Conservation (phyloP, 495 filamentous ascomycete genomes). For the Acidomyces sp. region DNA sequence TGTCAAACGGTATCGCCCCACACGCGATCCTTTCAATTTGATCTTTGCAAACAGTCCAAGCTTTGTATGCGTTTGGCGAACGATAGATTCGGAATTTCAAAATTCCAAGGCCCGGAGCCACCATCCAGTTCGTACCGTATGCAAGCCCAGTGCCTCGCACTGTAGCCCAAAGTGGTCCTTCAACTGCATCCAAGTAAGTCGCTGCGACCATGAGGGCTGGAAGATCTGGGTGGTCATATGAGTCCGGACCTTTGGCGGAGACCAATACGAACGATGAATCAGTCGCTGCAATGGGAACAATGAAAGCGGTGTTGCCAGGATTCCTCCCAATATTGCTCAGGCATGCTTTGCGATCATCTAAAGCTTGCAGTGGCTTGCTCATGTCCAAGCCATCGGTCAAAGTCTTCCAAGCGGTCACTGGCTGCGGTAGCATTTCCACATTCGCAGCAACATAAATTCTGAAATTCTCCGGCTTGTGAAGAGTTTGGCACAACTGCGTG, state of each 20-base stretch:
- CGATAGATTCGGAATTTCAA: slow-evolving; percentile 74
- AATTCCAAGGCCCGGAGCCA: slow-evolving; percentile 63
- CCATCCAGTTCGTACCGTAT: slow-evolving; percentile 67
- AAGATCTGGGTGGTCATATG: slow-evolving; percentile 60
- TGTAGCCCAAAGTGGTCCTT: slow-evolving; percentile 86
- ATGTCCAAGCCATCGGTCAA: slow-evolving; percentile 37
- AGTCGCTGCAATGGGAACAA: slow-evolving; percentile 83
- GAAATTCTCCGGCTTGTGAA: slow-evolving; percentile 72
- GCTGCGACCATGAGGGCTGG: slow-evolving; percentile 77
- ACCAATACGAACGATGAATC: slow-evolving; percentile 83
- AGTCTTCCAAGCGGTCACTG: slow-evolving; percentile 71
- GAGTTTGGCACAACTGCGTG: slow-evolving; percentile 55
- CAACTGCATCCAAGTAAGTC: slow-evolving; percentile 81
- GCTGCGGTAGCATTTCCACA: slow-evolving; percentile 57
- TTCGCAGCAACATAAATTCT: slow-evolving; percentile 74
- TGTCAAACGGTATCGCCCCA: slow-evolving; percentile 53
- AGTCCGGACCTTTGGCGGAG: slow-evolving; percentile 58
- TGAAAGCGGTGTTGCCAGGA: slow-evolving; percentile 58
- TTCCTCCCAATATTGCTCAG: slow-evolving; percentile 58
- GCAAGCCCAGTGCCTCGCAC: slow-evolving; percentile 85
- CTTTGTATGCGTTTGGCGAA: slow-evolving; percentile 78
- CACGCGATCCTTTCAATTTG: slow-evolving; percentile 58
- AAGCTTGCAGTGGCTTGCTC: slow-evolving; percentile 38
- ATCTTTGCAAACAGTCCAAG: slow-evolving; percentile 60
- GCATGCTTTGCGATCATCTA: slow-evolving; percentile 45